phyloP scores from a whole-genome alignment of 2,329 filamentous ascomycete genomes.

The Colletotrichum shisoi region DNA sequence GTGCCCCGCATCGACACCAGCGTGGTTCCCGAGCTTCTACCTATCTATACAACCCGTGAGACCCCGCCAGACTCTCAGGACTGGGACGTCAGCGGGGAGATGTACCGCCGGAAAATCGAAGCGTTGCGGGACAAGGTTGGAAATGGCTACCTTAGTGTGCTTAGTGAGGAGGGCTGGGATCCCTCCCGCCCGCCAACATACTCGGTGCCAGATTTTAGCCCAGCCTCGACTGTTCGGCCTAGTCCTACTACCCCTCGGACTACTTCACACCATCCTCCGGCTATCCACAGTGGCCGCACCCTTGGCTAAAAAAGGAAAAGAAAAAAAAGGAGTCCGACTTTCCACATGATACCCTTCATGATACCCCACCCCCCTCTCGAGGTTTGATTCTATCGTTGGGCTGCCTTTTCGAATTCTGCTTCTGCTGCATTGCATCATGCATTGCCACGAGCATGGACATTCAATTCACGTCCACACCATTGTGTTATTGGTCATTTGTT shows the following conservation, averaged over 20 bases:
- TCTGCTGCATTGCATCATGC: slow-evolving; percentile 35
- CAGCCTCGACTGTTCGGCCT: slow-evolving; percentile 50
- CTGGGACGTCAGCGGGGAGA: slow-evolving; percentile 74
- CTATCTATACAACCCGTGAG: slow-evolving; percentile 47
- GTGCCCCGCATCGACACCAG: slow-evolving; percentile 53
- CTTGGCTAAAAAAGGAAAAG: slow-evolving; percentile 52
- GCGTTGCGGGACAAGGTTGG: slow-evolving; percentile 84
- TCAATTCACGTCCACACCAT: slow-evolving; percentile 28
- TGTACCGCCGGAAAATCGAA: slow-evolving; percentile 89
- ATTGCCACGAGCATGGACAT: slow-evolving; percentile 34
- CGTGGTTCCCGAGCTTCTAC: slow-evolving; percentile 47
- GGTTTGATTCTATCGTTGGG: slow-evolving; percentile 37
- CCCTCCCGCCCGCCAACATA: slow-evolving; percentile 51
- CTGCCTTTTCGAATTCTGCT: slow-evolving; percentile 30
- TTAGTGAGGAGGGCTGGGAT: slow-evolving; percentile 79
- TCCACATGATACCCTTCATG: slow-evolving; percentile 42
- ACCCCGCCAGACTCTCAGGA: slow-evolving; percentile 54
- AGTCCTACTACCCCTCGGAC: slow-evolving; percentile 50
- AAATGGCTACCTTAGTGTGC: slow-evolving; percentile 83
- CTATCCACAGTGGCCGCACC: slow-evolving; percentile 63
- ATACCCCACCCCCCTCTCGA: slow-evolving; percentile 41
- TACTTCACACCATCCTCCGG: slow-evolving; percentile 50
- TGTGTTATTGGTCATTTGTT: slow-evolving; percentile 41
- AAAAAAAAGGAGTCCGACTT: slow-evolving; percentile 27
- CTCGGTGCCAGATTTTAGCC: slow-evolving; percentile 50